Evolutionary conservation across 257 asterid genomes (phyloP).

Genomic region (Solanum appendiculatum): DNA sequence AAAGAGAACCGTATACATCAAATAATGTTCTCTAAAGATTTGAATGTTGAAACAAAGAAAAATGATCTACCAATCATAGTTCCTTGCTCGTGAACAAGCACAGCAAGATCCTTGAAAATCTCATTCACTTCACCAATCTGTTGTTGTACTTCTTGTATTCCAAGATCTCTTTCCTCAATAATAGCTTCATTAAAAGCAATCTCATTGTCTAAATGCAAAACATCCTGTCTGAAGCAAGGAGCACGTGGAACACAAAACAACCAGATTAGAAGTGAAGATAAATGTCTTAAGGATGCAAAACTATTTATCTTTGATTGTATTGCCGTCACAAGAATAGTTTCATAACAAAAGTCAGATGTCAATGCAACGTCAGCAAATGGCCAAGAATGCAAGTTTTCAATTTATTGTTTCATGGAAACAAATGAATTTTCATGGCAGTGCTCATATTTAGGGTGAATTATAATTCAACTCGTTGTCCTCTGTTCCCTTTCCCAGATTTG

Average conservation of each 20-base stretch:
- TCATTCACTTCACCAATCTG: slow-evolving; percentile 96
- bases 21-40: background rate
- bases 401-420: background rate
- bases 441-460: background rate
- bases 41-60: background rate
- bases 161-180: slow-evolving; percentile 92
- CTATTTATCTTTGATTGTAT: background rate
- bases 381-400: background rate
- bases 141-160: slow-evolving; percentile 86
- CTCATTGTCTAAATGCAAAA: slow-evolving; percentile 76
- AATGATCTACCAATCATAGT: slow-evolving; percentile 60
- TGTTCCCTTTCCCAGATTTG: background rate
- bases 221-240: slow-evolving; percentile 60
- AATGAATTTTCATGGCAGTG: background rate
- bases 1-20: background rate
- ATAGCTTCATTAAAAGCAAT: slow-evolving; percentile 86
- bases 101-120: slow-evolving; percentile 90
- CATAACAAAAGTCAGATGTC: background rate
- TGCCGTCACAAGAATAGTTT: background rate
- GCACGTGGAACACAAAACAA: slow-evolving; percentile 5
- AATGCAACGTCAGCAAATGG: background rate
- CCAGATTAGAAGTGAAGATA: background rate
- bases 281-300: background rate
- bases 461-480: background rate
- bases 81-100: slow-evolving; percentile 91